A percentile compares a stretch with the other conserved stretches of the same genome.
phyloP scores from a whole-genome alignment of 768 basidiomycete species.

The Lanmaoa pseudosensibilis region DNA sequence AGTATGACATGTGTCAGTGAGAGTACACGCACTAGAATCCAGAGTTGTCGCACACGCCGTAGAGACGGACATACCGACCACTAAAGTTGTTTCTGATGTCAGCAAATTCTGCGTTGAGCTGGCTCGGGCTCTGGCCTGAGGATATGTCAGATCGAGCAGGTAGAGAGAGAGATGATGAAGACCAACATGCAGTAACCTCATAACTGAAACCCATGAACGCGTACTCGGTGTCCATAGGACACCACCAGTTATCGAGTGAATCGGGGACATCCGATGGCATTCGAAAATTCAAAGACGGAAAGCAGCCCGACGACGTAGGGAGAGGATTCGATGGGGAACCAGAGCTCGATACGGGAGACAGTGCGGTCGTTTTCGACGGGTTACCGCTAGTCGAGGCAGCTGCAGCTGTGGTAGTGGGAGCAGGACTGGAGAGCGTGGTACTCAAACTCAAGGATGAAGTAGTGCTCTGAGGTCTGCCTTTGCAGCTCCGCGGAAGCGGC shows the following conservation, averaged over 20 bases:
- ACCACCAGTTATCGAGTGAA: constrained; percentile 61
- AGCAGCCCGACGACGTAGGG: constrained; percentile 26
- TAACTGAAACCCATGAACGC: constrained; percentile 80
- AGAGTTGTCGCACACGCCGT: constrained; percentile 40
- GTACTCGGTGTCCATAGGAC: constrained; percentile 60
- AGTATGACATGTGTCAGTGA: not conserved
- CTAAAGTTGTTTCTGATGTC: constrained; percentile 60
- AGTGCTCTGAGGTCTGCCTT: not conserved
- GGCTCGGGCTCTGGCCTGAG: constrained; percentile 55
- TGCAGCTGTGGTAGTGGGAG: not conserved
- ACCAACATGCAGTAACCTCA: constrained; percentile 63
- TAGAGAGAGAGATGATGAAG: not conserved
- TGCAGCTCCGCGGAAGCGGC: constrained; percentile 17
- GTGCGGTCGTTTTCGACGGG: not conserved
- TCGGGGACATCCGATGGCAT: constrained; percentile 54
- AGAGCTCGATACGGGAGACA: not conserved
- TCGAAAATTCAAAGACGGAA: constrained; percentile 45
- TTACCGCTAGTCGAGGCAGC: not conserved
- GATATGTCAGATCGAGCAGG: not conserved
- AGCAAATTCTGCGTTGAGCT: constrained; percentile 54
- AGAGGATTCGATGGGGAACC: not conserved
- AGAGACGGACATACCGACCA: constrained; percentile 62
- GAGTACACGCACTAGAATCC: constrained; percentile 38
- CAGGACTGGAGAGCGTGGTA: not conserved
- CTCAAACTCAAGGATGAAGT: not conserved